These are phyloP conservation scores for Suhomyces sp. DNA, from an alignment of 805 yeast species.

Conservation along the genomic window DNA sequence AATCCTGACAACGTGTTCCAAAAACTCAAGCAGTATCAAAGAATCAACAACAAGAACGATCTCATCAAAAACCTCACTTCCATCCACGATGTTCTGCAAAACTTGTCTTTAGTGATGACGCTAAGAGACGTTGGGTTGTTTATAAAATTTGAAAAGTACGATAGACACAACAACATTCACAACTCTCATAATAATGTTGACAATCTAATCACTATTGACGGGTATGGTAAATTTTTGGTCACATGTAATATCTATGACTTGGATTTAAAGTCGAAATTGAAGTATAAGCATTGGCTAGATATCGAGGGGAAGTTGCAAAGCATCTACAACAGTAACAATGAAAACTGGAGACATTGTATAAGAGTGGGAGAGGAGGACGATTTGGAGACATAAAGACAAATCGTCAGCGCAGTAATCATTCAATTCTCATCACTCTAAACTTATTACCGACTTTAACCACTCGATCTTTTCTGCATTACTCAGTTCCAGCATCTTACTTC, in stretches of 20 bases:
- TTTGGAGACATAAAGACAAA: not conserved
- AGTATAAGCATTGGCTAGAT: constrained; percentile 45
- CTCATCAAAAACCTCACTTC: constrained; percentile 28
- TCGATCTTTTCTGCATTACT: no score
- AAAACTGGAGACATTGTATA: constrained; percentile 29
- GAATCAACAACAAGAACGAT: constrained; percentile 30
- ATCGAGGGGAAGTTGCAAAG: constrained; percentile 39
- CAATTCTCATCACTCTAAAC: no score
- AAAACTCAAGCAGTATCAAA: constrained; percentile 33
- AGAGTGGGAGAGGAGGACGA: constrained; percentile 7
- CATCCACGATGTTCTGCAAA: constrained; percentile 39
- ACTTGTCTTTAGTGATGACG: constrained; percentile 47
- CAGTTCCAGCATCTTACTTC: no score
- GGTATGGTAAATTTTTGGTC: constrained; percentile 25
- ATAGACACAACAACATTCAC: constrained; percentile 25
- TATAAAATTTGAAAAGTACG: constrained; percentile 35
- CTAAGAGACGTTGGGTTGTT: constrained; percentile 57
- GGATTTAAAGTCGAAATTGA: constrained; percentile 45
- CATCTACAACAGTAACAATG: constrained; percentile 30
- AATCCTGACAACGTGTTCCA: constrained; percentile 31
- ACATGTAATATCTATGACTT: constrained; percentile 46
- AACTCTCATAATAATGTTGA: constrained; percentile 29
- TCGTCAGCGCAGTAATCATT: not conserved
- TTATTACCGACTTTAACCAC: no score
- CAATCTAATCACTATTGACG: constrained; percentile 23